Percentiles rank a stretch among this genome's conserved stretches.
phyloP scores from a whole-genome alignment of 306 rosid species.

The Cyamopsis tetragonoloba region DNA sequence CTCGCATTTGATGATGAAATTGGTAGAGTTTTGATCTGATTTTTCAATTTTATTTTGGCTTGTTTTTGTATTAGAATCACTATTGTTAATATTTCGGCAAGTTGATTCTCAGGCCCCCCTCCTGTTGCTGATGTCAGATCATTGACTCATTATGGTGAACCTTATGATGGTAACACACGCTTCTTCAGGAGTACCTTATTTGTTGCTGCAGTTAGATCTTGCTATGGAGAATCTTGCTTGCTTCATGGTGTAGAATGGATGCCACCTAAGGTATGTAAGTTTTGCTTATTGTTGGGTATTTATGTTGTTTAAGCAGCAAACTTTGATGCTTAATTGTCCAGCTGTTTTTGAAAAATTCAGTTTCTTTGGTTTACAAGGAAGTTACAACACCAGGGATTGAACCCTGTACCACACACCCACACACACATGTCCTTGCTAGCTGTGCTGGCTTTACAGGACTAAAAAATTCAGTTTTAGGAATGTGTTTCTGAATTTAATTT shows the following conservation, averaged over 20 bases:
- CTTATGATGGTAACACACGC: slow-evolving; percentile 95
- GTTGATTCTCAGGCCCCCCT: slow-evolving; percentile 57
- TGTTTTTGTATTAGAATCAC: neutral
- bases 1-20: slow-evolving; percentile 93
- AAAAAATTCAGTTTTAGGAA: no score
- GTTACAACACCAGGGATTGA: no score
- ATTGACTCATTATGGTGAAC: slow-evolving; percentile 92
- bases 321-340: neutral
- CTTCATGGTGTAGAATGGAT: slow-evolving; percentile 97
- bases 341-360: neutral
- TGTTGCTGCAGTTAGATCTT: slow-evolving; percentile 91
- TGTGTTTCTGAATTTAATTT: slow-evolving; percentile 6
- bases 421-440: no score
- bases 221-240: slow-evolving; percentile 87
- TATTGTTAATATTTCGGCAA: slow-evolving; percentile 22
- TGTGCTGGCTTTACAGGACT: no score
- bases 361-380: no score
- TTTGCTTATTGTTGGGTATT: neutral
- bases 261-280: slow-evolving; percentile 79
- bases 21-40: slow-evolving; percentile 46
- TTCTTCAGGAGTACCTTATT: slow-evolving; percentile 93
- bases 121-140: slow-evolving; percentile 89
- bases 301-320: neutral
- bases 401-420: no score
- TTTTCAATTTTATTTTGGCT: slow-evolving; percentile 17